Conservation (phyloP, 2,329 filamentous ascomycete genomes). For the Fusarium sp. region DNA sequence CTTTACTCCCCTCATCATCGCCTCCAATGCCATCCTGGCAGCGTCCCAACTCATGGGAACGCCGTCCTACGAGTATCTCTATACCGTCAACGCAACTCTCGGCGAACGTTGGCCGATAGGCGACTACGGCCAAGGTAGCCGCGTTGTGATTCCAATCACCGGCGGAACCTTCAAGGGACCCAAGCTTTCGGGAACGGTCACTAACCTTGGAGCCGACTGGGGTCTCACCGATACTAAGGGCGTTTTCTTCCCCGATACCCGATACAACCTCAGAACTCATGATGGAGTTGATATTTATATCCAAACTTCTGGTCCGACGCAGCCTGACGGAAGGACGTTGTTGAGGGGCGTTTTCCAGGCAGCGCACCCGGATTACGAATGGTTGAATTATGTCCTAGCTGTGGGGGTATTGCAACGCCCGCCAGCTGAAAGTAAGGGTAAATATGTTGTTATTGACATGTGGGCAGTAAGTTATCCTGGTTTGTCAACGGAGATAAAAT, state of each 20-base stretch:
- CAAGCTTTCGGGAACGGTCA: conserved; percentile 44
- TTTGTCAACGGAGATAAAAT: accelerated
- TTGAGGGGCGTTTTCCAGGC: conserved; percentile 48
- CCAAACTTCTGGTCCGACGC: conserved; percentile 48
- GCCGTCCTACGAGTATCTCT: conserved; percentile 34
- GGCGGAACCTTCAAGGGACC: conserved; percentile 51
- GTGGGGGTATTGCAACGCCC: conserved; percentile 32
- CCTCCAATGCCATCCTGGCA: neutral
- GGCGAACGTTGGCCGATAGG: conserved; percentile 36
- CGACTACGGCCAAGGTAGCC: conserved; percentile 34
- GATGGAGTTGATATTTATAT: conserved; percentile 52
- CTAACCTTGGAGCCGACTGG: conserved; percentile 49
- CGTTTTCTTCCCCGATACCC: conserved; percentile 50
- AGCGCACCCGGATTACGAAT: conserved; percentile 47
- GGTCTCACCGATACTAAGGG: conserved; percentile 49
- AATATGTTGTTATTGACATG: conserved; percentile 41
- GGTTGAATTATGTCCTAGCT: conserved; percentile 50
- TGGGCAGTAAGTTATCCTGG: conserved; percentile 30
- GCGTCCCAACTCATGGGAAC: conserved; percentile 27
- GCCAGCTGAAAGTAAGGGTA: conserved; percentile 7
- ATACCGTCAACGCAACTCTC: conserved; percentile 35
- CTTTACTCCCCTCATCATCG: neutral
- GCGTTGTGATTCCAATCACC: conserved; percentile 45
- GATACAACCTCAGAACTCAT: conserved; percentile 51
- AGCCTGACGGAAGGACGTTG: conserved; percentile 44